phyloP scores from a whole-genome alignment of 441 rosid species.

The Mallotus repandus region DNA sequence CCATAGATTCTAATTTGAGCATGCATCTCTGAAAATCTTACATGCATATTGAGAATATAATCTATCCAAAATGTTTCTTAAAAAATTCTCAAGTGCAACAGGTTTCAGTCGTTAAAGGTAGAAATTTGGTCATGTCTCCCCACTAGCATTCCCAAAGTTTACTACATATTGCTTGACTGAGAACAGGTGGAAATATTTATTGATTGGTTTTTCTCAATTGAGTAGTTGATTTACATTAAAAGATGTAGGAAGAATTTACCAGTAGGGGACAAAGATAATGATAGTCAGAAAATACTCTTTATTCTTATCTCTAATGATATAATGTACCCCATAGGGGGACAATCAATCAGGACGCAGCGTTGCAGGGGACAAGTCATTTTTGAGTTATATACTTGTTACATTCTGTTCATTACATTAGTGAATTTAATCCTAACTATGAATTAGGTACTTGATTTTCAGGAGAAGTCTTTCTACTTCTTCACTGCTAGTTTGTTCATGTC shows the following conservation, averaged over 20 bases:
- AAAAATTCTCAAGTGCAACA: neutral
- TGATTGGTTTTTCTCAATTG: neutral
- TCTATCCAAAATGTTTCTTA: neutral
- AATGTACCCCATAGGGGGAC: neutral
- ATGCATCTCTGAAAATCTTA: neutral
- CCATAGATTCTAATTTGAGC: neutral
- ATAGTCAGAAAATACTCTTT: neutral
- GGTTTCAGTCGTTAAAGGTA: neutral
- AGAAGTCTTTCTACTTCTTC: neutral
- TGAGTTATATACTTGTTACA: neutral
- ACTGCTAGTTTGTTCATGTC: conserved; percentile 1
- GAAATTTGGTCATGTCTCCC: neutral
- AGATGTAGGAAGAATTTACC: neutral
- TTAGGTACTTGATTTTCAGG: conserved; percentile 7
- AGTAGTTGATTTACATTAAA: neutral
- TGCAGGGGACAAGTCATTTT: neutral
- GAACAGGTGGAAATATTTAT: neutral
- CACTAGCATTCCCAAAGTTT: neutral
- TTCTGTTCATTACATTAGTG: neutral
- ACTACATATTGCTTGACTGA: neutral
- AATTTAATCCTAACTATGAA: neutral
- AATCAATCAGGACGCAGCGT: neutral
- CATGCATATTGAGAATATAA: neutral
- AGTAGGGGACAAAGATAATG: neutral
- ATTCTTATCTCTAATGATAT: neutral